phyloP scores from a whole-genome alignment of 1,284 basidiomycete genomes.

The Leccinum laetum region DNA sequence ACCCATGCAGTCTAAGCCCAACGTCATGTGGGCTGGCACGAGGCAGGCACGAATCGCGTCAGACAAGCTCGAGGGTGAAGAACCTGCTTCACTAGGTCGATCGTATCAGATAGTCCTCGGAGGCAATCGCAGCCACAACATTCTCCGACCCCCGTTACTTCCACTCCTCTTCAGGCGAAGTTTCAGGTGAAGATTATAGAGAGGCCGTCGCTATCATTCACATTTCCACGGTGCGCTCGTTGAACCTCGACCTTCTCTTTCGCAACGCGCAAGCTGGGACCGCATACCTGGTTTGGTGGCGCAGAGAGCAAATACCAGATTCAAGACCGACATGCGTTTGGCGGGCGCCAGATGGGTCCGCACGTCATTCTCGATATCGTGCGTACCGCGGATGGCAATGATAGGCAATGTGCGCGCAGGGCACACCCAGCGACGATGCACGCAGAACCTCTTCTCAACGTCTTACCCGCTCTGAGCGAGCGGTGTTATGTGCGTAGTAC shows the following conservation, averaged over 20 bases:
- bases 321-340: no score
- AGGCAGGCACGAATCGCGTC: not conserved
- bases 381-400: no score
- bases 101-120: not conserved
- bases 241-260: no score
- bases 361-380: no score
- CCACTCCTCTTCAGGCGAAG: conserved; percentile 55
- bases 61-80: no score
- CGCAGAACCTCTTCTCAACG: not conserved
- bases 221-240: conserved; percentile 21
- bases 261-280: no score
- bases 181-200: conserved; percentile 82
- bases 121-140: not conserved
- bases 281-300: no score
- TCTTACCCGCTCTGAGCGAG: not conserved
- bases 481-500: conserved; percentile 27
- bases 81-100: not conserved
- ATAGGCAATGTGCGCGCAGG: no score
- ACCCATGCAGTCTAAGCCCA: not conserved
- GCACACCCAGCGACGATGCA: not conserved
- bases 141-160: conserved; percentile 62
- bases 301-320: no score
- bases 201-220: conserved; percentile 55
- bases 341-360: no score
- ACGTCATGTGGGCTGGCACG: not conserved